Evolutionary conservation across 2,329 filamentous ascomycete genomes (phyloP), one percentile per base, ranked within the genome.

Genomic region (Fusarium luffae): DNA sequence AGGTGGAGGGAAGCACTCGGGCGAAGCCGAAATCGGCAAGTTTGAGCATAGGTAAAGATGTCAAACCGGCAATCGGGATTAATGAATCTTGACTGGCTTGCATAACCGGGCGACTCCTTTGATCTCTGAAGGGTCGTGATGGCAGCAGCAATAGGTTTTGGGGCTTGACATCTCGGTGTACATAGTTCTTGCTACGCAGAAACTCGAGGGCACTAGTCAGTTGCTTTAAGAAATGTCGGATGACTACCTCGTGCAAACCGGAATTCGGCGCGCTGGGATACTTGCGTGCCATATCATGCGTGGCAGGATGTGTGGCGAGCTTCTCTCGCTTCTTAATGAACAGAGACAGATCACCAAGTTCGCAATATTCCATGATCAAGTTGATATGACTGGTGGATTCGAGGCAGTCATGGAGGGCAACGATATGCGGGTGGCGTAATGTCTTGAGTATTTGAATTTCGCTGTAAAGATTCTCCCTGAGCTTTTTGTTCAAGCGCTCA

Each of bases 1-100:
- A 95, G 0, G 95, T 97, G 10, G 93, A 90, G 3, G 96, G 95
- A 50, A 99, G 83, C 58, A 97, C 93, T 59, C 96, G 90, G 59
- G 96, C 96, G 78, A 99, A 99, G n/a, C 96, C 96, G 77, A 99
- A 99, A 82, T 99, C 96, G 60, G 96, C 96, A 74, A 99, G 90
- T 82, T 99, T 99, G 64, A 99, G 88, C 91, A 98, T 97, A 7
- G 96, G 96, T 43, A 99, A 82, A 19, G 94, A 96, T 55, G 89
- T 86, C 30, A 99, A 83, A 10, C 96, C 96, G 27, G 91, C 90
- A 27, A 91, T 88, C 6, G 95, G 94, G 46, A 93, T 92, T 59
- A 96, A 84, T 1, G 93, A 94, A 77, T 94, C 89, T 44, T 92
- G 90, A 75, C 92, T 94, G 54, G 90, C 92, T 63, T 86, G 87